Conservation (phyloP, 345 rosid species). For the Syzygium oleosum region DNA sequence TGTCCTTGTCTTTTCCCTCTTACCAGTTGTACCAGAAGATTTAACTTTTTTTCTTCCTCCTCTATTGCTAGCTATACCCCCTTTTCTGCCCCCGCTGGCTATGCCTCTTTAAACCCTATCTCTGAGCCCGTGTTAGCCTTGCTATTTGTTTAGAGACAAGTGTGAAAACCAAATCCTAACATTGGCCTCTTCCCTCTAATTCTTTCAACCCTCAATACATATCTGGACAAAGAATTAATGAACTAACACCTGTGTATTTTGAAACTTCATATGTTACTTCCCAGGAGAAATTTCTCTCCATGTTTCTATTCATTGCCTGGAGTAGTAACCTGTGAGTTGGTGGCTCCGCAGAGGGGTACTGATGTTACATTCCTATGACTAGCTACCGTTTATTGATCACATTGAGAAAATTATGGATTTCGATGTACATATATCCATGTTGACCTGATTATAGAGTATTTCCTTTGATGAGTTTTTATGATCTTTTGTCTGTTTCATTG, state of each 20-base stretch:
- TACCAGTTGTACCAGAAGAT: neutral
- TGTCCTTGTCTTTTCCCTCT: neutral
- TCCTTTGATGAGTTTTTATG: neutral
- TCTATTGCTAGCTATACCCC: neutral
- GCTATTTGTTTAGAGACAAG: neutral
- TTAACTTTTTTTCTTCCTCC: neutral
- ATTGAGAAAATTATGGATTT: neutral
- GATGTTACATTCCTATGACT: neutral
- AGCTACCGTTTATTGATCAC: neutral
- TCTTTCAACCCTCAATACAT: neutral
- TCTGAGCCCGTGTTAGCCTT: neutral
- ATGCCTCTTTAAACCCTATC: neutral
- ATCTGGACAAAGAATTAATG: neutral
- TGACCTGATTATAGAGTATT: neutral
- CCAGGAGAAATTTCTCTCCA: neutral
- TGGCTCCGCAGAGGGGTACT: neutral
- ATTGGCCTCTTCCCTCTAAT: neutral
- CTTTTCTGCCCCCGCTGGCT: neutral
- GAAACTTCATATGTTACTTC: neutral
- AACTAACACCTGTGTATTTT: neutral
- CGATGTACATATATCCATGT: neutral
- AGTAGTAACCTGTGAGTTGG: neutral
- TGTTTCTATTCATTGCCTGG: neutral
- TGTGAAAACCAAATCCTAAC: neutral
- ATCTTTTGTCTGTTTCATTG: neutral